These are phyloP conservation scores for Massariosphaeria phaeospora DNA, from an alignment of 495 filamentous ascomycete genomes.

Conservation along the genomic window DNA sequence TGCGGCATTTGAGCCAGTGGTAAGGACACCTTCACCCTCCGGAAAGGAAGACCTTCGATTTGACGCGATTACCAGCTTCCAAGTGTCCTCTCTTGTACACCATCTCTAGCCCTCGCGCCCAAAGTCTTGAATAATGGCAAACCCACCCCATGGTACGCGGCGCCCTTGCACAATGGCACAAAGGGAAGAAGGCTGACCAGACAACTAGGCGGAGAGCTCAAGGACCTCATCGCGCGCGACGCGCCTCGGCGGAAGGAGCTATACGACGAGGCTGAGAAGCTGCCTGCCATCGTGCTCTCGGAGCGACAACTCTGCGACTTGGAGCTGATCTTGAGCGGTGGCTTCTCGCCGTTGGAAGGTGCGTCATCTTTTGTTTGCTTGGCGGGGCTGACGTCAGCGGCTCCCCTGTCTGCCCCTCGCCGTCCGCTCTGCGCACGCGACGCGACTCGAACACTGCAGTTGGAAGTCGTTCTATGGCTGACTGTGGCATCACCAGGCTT, in stretches of 20 bases:
- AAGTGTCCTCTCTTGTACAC: neutral
- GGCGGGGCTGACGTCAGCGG: conserved; percentile 12
- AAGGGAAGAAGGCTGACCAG: conserved; percentile 6
- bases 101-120: neutral
- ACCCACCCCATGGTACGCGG: conserved; percentile 73
- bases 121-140: conserved; percentile 51
- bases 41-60: too few species aligned
- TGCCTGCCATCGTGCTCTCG: conserved; percentile 77
- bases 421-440: neutral
- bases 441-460: neutral
- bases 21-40: too few species aligned
- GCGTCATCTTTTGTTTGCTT: conserved; percentile 54
- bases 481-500: conserved; percentile 58
- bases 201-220: conserved; percentile 70
- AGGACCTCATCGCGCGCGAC: conserved; percentile 94
- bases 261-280: conserved; percentile 72
- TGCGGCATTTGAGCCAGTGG: too few species aligned
- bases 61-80: too few species aligned
- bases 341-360: conserved; percentile 97
- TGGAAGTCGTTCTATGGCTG: conserved; percentile 26
- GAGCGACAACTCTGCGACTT: conserved; percentile 97
- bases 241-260: conserved; percentile 69
- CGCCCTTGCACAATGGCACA: neutral
- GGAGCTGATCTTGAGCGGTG: conserved; percentile 91
- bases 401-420: conserved; percentile 14